Conservation (phyloP, 768 basidiomycete species). For the Trametopsis cervina region DNA sequence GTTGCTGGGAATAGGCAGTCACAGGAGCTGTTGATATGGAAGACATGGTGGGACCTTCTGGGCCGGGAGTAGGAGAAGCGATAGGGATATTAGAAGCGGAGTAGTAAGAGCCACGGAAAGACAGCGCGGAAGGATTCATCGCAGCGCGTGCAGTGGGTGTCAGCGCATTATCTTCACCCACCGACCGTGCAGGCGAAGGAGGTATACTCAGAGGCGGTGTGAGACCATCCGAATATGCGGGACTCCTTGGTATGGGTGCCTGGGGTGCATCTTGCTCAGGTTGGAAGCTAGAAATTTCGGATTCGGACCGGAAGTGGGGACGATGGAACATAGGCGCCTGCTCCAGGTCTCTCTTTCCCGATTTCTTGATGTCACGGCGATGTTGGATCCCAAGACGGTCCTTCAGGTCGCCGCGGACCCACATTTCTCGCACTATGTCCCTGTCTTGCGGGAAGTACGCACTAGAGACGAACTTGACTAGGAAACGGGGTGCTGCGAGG, state of each 20-base stretch:
- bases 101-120: constrained; percentile 44
- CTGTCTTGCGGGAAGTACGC: constrained; percentile 79
- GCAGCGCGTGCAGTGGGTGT: constrained; percentile 2
- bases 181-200: constrained; percentile 1
- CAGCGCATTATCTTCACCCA: constrained; percentile 1
- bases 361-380: constrained; percentile 43
- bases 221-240: constrained; percentile 10
- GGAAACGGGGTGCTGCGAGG: constrained; percentile 71
- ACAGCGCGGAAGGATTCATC: constrained; percentile 12
- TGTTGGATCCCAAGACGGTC: constrained; percentile 70
- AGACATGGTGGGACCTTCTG: constrained; percentile 19
- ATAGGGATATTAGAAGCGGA: constrained; percentile 44
- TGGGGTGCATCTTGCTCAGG: constrained; percentile 9
- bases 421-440: constrained; percentile 89
- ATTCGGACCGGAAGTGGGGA: constrained; percentile 56
- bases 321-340: constrained; percentile 66
- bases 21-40: constrained; percentile 15
- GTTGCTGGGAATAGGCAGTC: constrained; percentile 7
- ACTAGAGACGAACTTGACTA: constrained; percentile 64
- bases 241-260: constrained; percentile 7
- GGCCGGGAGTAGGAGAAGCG: constrained; percentile 51
- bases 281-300: constrained; percentile 41
- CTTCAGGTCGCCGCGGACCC: constrained; percentile 79
- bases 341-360: constrained; percentile 39
- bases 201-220: constrained; percentile 16